Base-by-base conservation (phyloP, 176 grass and related monocot genomes). In the Coix lacrymajobi region DNA sequence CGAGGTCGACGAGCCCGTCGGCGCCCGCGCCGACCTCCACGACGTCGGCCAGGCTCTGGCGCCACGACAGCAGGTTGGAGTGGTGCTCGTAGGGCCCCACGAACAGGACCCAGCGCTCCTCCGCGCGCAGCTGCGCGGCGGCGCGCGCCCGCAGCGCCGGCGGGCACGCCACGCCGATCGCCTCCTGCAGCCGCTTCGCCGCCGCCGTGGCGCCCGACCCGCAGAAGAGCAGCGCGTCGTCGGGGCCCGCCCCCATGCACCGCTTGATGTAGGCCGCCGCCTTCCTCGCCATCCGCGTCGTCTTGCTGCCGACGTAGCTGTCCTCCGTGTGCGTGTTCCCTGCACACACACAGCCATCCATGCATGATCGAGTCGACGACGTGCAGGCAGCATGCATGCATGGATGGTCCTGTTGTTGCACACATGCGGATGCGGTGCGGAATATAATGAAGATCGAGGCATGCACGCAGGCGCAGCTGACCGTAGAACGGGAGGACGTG, bases 251-350 rank as follows among this genome's bases (percentile, higher is more conserved):
- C 0, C 92, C 95, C 88, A 92, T 83, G 78, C 95, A 91, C 26
- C 71, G 81, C 85, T 94, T 92, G 81, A 97, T 85, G 90, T 94
- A 97, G 57, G 75, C 76, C 29, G 80, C 33, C 30, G 92, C 90
- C 29, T 69, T 78, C 20, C 62, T 71, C 32, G 78, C 78, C 81
- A 69, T 92, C 78, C 57, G 45, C 19, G 88, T 92, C 52, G 88
- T 97, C 81, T 64, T 70, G 90, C 88, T 85, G 24, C 95, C 95
- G 0, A 97, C 92, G 45, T 88, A 91, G 77, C 92, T 94, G 66
- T 97, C 95, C 29, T 89, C 88, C 6, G 95, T 97, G 88, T 97
- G 92, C 37, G 92, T 97, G 71, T 97, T 97, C 36, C 92, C 95
- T 97, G 29, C 30, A 41, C 0, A 32, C 11, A 33, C 10, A 4